A percentile compares a stretch with the other conserved stretches of the same genome.
Evolutionary conservation across 2,329 filamentous ascomycete genomes (phyloP).

Genomic region (Aureobasidium sp.): DNA sequence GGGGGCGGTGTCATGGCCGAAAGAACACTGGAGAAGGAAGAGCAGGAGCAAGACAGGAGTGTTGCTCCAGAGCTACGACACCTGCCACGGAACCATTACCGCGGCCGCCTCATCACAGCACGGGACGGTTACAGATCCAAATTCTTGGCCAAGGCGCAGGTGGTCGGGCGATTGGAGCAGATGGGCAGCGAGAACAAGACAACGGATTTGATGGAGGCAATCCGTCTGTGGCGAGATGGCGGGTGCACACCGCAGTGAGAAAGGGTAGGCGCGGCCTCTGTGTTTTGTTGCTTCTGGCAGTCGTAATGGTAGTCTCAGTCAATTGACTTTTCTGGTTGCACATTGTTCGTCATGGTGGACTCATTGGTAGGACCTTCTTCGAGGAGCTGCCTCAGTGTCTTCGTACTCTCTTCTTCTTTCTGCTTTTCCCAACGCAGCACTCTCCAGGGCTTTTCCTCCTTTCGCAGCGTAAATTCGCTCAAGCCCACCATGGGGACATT

Average conservation of each 20-base stretch:
- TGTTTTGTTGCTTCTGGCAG: neutral
- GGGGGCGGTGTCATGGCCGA: slow-evolving; percentile 22
- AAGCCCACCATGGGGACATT: slow-evolving; percentile 35
- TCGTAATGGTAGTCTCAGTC: neutral
- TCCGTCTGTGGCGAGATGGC: neutral
- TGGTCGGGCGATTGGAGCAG: slow-evolving; percentile 16
- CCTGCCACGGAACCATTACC: slow-evolving; percentile 12
- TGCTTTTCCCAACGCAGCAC: slow-evolving; percentile 23
- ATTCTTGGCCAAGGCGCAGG: slow-evolving; percentile 22
- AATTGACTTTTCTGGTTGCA: neutral
- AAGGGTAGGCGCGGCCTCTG: neutral
- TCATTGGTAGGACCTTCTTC: slow-evolving; percentile 19
- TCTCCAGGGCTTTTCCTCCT: slow-evolving; percentile 31
- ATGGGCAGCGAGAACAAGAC: slow-evolving; percentile 16
- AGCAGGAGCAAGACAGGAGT: slow-evolving; percentile 13
- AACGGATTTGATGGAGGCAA: neutral
- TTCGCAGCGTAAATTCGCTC: slow-evolving; percentile 33
- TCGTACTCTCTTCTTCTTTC: slow-evolving; percentile 26
- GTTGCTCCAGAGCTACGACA: slow-evolving; percentile 11
- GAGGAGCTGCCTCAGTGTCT: slow-evolving; percentile 28
- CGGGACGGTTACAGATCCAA: slow-evolving; percentile 24
- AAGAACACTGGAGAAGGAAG: slow-evolving; percentile 18
- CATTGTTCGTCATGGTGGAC: neutral
- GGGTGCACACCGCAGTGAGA: neutral
- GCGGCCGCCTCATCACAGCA: slow-evolving; percentile 12